These are phyloP conservation scores for Tulasnella sp. DNA, from an alignment of 768 basidiomycete genomes.

Conservation along the genomic window DNA sequence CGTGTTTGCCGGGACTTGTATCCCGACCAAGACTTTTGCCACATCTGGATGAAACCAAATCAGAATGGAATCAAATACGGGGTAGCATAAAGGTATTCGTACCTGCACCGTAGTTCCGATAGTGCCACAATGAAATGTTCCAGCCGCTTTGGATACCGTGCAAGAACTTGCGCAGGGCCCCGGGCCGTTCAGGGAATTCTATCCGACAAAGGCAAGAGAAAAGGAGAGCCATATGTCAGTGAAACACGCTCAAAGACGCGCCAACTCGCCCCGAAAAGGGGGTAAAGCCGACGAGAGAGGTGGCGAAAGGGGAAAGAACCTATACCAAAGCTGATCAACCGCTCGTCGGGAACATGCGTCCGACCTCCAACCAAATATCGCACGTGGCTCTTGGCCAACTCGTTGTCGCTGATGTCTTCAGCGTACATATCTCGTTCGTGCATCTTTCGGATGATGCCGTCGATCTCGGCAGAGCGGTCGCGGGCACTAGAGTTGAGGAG, in stretches of 20 bases:
- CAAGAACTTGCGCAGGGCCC: conserved; percentile 82
- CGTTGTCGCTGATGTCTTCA: conserved; percentile 84
- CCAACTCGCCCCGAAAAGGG: not conserved
- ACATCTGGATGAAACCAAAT: conserved; percentile 44
- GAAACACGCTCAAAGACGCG: not conserved
- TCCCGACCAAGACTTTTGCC: conserved; percentile 83
- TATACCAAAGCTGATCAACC: conserved; percentile 82
- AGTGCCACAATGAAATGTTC: conserved; percentile 97
- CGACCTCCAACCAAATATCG: conserved; percentile 92
- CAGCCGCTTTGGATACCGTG: conserved; percentile 68
- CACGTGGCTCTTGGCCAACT: conserved; percentile 88
- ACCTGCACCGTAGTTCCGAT: conserved; percentile 96
- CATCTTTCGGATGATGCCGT: conserved; percentile 50
- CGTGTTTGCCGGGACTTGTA: conserved; percentile 73
- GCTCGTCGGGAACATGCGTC: conserved; percentile 63
- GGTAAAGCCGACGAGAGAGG: no score
- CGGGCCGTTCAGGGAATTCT: conserved; percentile 96
- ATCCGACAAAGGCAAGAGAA: not conserved
- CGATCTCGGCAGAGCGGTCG: conserved; percentile 45
- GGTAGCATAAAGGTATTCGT: conserved; percentile 27
- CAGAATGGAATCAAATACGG: conserved; percentile 9
- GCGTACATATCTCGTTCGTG: conserved; percentile 62
- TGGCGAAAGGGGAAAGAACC: conserved; percentile 26
- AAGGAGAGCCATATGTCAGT: not conserved
- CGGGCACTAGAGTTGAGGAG: conserved; percentile 39